Evolutionary conservation across 306 rosid genomes (phyloP).

Genomic region (Sicyos baderoa): DNA sequence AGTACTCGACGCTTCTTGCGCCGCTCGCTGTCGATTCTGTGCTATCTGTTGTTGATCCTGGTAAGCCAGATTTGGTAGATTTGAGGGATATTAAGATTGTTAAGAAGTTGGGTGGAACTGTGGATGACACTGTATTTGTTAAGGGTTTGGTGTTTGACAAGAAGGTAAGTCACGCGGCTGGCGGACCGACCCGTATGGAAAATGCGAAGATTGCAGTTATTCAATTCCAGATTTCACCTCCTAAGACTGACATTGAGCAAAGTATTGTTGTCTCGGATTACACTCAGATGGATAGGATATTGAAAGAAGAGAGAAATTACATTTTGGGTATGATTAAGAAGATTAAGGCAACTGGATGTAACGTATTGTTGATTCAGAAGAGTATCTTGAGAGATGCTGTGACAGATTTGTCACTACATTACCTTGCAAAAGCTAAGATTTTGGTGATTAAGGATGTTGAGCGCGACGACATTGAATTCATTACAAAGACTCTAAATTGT

Average conservation of each 20-base stretch:
- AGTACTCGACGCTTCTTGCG: constrained; percentile 80
- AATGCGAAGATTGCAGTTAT: constrained; percentile 89
- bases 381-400: constrained; percentile 91
- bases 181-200: constrained; percentile 91
- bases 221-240: constrained; percentile 96
- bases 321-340: constrained; percentile 93
- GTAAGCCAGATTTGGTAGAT: constrained; percentile 64
- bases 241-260: constrained; percentile 88
- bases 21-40: constrained; percentile 92
- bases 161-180: constrained; percentile 92
- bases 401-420: constrained; percentile 85
- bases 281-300: constrained; percentile 91
- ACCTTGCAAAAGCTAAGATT: constrained; percentile 90
- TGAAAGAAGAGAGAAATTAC: constrained; percentile 89
- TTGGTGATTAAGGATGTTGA: constrained; percentile 94
- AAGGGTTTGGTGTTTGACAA: constrained; percentile 80
- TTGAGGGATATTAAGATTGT: constrained; percentile 85
- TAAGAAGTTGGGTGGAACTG: constrained; percentile 90
- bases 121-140: constrained; percentile 74
- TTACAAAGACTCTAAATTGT: constrained; percentile 86
- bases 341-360: constrained; percentile 81
- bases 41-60: constrained; percentile 55
- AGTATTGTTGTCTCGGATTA: constrained; percentile 87
- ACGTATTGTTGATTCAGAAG: constrained; percentile 88
- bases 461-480: constrained; percentile 91